A percentile compares a stretch with the other conserved stretches of the same genome.
phyloP scores from a whole-genome alignment of 495 filamentous ascomycete genomes.

The Recurvomyces mirabilis region DNA sequence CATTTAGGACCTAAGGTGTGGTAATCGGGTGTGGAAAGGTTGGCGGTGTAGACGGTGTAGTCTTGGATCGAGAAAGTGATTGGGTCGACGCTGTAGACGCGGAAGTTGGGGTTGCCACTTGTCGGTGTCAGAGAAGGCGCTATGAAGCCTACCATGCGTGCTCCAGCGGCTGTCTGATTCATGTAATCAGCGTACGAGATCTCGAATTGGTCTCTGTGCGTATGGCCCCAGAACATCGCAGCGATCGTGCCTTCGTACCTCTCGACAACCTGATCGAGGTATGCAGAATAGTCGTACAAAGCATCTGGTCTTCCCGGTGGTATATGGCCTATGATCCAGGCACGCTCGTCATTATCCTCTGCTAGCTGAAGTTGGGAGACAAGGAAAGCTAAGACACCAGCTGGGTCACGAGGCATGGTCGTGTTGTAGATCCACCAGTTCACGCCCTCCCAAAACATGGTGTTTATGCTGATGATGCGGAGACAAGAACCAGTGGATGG shows the following conservation, averaged over 20 bases:
- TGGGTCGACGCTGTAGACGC: conserved; percentile 46
- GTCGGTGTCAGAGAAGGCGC: conserved; percentile 44
- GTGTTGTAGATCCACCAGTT: conserved; percentile 5
- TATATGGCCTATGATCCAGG: conserved; percentile 9
- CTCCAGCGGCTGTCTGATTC: conserved; percentile 29
- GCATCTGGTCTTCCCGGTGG: conserved; percentile 1
- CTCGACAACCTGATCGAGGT: conserved; percentile 44
- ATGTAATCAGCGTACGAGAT: conserved; percentile 41
- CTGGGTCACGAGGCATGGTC: conserved; percentile 6
- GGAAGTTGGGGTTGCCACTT: conserved; percentile 43
- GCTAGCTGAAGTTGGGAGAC: conserved; percentile 3
- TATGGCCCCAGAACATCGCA: conserved; percentile 48
- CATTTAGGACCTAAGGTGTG: conserved; percentile 34
- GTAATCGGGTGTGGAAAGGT: conserved; percentile 37
- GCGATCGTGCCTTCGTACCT: conserved; percentile 44
- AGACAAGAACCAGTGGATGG: conserved; percentile 24
- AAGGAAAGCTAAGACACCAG: conserved; percentile 6
- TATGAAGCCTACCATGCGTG: conserved; percentile 40
- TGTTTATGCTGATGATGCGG: conserved; percentile 48
- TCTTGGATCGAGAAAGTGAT: conserved; percentile 44
- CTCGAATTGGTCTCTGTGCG: conserved; percentile 45
- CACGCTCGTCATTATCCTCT: conserved; percentile 3
- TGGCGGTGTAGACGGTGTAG: conserved; percentile 41
- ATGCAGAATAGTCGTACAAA: conserved; percentile 15
- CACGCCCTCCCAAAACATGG: conserved; percentile 43